Evolutionary conservation across 2,329 filamentous ascomycete genomes (phyloP).

Genomic region (Aspergillus latus): DNA sequence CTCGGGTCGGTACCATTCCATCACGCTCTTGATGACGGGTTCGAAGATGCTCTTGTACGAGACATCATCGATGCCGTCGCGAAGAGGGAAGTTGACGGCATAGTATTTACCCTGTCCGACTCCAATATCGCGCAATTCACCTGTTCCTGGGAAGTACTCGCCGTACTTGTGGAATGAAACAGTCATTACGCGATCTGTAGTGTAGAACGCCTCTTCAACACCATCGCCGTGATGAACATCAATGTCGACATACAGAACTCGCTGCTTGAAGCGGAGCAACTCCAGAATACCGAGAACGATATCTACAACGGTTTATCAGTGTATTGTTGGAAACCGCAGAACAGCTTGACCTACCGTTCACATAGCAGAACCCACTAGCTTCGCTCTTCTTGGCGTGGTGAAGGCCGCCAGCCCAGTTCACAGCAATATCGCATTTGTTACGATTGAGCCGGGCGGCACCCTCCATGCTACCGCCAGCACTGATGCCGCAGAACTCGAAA

Average conservation of each 20-base stretch:
- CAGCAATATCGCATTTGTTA: constrained; percentile 66
- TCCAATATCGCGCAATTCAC: constrained; percentile 67
- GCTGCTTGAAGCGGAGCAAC: constrained; percentile 62
- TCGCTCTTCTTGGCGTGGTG: constrained; percentile 96
- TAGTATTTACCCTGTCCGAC: constrained; percentile 68
- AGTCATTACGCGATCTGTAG: constrained; percentile 70
- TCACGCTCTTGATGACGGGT: constrained; percentile 65
- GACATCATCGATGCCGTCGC: constrained; percentile 67
- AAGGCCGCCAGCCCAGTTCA: constrained; percentile 91
- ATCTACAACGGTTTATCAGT: constrained; percentile 42
- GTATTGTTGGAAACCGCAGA: constrained; percentile 7
- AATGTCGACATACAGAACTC: constrained; percentile 67
- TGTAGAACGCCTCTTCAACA: constrained; percentile 71
- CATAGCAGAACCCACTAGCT: constrained; percentile 96
- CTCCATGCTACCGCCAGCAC: constrained; percentile 69
- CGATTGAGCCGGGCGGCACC: constrained; percentile 67
- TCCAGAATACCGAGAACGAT: constrained; percentile 67
- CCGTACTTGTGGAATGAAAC: constrained; percentile 72
- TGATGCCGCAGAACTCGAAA: constrained; percentile 70
- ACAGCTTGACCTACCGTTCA: constrained; percentile 64
- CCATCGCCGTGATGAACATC: constrained; percentile 68
- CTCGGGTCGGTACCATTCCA: constrained; percentile 67
- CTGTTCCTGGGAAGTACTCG: constrained; percentile 70
- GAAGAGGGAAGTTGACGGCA: constrained; percentile 67
- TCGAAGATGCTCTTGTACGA: constrained; percentile 70